Conservation (phyloP, 352 stramenopile species). For the Phytophthora parvispora region DNA sequence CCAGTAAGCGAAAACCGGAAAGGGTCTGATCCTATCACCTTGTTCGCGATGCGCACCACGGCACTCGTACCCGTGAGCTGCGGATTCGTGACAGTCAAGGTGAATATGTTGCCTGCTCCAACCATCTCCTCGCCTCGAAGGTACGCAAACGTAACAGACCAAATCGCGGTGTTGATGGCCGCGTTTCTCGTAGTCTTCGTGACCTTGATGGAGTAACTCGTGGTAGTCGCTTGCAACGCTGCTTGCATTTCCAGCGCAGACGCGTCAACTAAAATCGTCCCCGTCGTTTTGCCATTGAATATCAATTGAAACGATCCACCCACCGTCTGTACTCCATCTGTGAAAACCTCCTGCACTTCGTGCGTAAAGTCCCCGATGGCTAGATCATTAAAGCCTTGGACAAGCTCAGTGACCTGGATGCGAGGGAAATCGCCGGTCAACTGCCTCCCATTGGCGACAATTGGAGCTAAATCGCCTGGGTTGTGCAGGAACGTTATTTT, state of each 20-base stretch:
- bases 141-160: slow-evolving; percentile 96
- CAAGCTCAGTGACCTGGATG: slow-evolving; percentile 80
- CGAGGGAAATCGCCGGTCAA: slow-evolving; percentile 91
- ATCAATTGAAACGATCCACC: slow-evolving; percentile 89
- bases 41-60: slow-evolving; percentile 77
- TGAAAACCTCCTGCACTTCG: slow-evolving; percentile 64
- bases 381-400: slow-evolving; percentile 50
- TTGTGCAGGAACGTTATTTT: slow-evolving; percentile 93
- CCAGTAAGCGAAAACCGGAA: slow-evolving; percentile 75
- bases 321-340: slow-evolving; percentile 39
- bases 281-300: slow-evolving; percentile 92
- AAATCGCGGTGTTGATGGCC: slow-evolving; percentile 77
- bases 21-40: slow-evolving; percentile 93
- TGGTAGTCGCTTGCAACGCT: slow-evolving; percentile 75
- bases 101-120: slow-evolving; percentile 92
- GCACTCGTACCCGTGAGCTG: slow-evolving; percentile 73
- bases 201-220: slow-evolving; percentile 90
- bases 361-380: slow-evolving; percentile 94
- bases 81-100: slow-evolving; percentile 69
- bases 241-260: slow-evolving; percentile 90
- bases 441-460: slow-evolving; percentile 85
- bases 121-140: slow-evolving; percentile 93
- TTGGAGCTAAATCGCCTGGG: slow-evolving; percentile 87
- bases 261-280: slow-evolving; percentile 75
- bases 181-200: slow-evolving; percentile 50